These are phyloP conservation scores for Pinus taeda DNA, from an alignment of 75 land plant genomes.

Conservation along the genomic window DNA sequence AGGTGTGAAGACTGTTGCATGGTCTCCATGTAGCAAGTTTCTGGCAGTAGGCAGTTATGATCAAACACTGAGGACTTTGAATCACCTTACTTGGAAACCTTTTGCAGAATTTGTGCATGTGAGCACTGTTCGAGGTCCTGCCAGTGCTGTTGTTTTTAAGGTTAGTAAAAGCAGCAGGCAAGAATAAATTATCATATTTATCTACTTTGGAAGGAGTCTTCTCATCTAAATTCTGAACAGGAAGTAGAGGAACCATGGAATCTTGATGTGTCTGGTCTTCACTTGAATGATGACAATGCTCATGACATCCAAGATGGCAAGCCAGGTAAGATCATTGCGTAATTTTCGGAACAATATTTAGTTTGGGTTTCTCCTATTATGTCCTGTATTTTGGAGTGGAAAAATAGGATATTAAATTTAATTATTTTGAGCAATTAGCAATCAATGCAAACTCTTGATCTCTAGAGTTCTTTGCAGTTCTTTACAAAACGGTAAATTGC, in stretches of 20 bases:
- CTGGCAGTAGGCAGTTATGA: constrained; percentile 95
- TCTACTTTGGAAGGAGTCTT: background rate
- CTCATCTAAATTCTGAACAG: constrained; percentile 25
- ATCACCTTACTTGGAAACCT: constrained; percentile 93
- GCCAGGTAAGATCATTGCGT: constrained; percentile 24
- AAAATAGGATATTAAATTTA: background rate
- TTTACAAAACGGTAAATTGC: too few species aligned
- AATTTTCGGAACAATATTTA: background rate
- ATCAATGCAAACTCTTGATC: too few species aligned
- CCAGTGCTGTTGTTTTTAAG: constrained; percentile 83
- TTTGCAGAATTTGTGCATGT: constrained; percentile 90
- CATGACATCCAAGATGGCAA: constrained; percentile 21
- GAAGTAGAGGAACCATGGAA: constrained; percentile 95
- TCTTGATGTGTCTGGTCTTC: constrained; percentile 74
- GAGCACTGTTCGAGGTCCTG: constrained; percentile 60
- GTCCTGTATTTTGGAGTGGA: background rate
- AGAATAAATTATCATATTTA: background rate
- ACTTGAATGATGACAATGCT: constrained; percentile 41
- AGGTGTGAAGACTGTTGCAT: constrained; percentile 89
- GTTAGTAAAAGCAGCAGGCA: constrained; percentile 20
- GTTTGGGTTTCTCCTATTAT: constrained; percentile 1
- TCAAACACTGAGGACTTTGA: constrained; percentile 72
- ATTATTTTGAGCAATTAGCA: background rate
- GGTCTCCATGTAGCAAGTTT: constrained; percentile 98
- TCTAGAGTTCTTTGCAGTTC: too few species aligned